Evolutionary conservation across 2,329 filamentous ascomycete genomes (phyloP).

Genomic region (Venturia pyrina): DNA sequence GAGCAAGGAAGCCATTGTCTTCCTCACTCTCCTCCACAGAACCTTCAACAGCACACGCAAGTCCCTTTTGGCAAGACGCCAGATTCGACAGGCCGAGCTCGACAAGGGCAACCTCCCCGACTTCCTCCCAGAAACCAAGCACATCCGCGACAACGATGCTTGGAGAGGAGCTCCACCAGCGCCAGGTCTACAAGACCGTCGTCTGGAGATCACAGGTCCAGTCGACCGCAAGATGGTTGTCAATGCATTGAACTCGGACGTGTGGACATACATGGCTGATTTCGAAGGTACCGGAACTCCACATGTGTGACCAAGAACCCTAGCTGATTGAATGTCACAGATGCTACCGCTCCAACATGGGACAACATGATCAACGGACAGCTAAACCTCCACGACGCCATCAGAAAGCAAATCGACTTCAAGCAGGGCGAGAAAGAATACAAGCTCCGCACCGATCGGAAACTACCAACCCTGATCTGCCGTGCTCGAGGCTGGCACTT

Average conservation of each 20-base stretch:
- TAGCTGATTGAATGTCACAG: conserved; percentile 34
- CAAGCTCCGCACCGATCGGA: conserved; percentile 86
- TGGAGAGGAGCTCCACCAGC: conserved; percentile 91
- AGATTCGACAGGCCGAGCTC: conserved; percentile 80
- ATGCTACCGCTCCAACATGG: conserved; percentile 94
- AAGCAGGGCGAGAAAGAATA: conserved; percentile 93
- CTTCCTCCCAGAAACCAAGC: conserved; percentile 90
- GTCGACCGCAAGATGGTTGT: conserved; percentile 99
- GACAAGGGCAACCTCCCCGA: conserved; percentile 83
- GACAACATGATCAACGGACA: conserved; percentile 99
- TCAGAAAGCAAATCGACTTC: conserved; percentile 90
- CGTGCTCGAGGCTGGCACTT: conserved; percentile 96
- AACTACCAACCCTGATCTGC: conserved; percentile 81
- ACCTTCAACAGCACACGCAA: conserved; percentile 89
- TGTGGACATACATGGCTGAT: conserved; percentile 99
- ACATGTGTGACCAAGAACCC: background rate
- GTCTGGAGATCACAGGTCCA: conserved; percentile 94
- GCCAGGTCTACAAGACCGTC: conserved; percentile 82
- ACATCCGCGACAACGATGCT: conserved; percentile 85
- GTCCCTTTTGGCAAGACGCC: conserved; percentile 74
- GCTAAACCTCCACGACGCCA: conserved; percentile 93
- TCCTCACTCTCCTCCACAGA: conserved; percentile 88
- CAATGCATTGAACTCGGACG: conserved; percentile 89
- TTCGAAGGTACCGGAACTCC: conserved; percentile 66
- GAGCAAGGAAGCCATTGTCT: conserved; percentile 79